Conservation (phyloP, 306 rosid genomes). For the Fragaria vesca region DNA sequence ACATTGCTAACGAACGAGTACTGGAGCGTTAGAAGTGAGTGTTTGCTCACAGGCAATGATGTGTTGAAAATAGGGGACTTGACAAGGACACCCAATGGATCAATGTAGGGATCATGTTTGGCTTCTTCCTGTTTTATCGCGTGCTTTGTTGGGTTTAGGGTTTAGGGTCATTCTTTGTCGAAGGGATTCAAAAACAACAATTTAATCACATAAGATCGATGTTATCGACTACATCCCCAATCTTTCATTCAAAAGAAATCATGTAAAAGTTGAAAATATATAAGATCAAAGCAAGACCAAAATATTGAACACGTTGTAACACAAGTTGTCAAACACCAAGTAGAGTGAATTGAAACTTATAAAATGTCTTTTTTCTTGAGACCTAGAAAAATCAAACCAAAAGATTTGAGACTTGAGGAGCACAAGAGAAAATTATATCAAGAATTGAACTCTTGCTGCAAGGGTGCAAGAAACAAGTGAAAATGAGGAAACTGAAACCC, state of each 20-base stretch:
- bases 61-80: constrained; percentile 70
- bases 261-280: too few relatives aligned
- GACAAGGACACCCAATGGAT: constrained; percentile 66
- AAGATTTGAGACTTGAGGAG: too few relatives aligned
- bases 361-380: too few relatives aligned
- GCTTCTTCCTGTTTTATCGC: constrained; percentile 73
- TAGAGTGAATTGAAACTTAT: not conserved
- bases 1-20: constrained; percentile 73
- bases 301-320: too few relatives aligned
- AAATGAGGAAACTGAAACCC: not conserved
- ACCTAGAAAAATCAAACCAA: too few relatives aligned
- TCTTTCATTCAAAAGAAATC: too few relatives aligned
- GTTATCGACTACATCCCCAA: too few relatives aligned
- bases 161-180: constrained; percentile 44
- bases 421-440: not conserved
- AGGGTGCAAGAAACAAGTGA: not conserved
- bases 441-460: not conserved
- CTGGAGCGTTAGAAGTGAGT: constrained; percentile 45
- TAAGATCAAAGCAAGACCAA: too few relatives aligned
- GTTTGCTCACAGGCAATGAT: constrained; percentile 58
- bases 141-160: constrained; percentile 52
- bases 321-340: not conserved
- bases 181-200: constrained; percentile 41
- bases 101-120: constrained; percentile 70
- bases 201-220: constrained; percentile 19